Base-by-base conservation (phyloP, 2,329 filamentous ascomycete species). In the Verticillium longisporum region DNA sequence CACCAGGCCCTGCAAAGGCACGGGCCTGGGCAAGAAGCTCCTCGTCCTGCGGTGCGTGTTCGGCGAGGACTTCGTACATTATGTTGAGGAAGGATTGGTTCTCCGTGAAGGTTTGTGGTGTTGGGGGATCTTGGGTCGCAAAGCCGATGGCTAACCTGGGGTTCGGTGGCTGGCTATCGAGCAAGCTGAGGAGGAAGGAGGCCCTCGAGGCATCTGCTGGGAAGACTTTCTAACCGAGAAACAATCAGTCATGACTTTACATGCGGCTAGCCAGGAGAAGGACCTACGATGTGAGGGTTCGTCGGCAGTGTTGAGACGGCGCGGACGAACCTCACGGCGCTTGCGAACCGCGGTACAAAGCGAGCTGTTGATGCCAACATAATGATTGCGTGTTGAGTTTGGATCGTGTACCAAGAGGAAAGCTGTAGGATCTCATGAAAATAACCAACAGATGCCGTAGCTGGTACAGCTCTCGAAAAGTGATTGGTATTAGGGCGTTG, bases 41-140 rank as follows among this genome's bases (percentile, higher is more conserved):
- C 4, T 83, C 81, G 61, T 89, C 87, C n/a, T 80, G 65, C 55
- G 80, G 75, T 3, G 84, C 86, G 64, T 88, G 74, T 60, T 81
- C 74, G 2, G 73, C 70, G 21, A 89, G 75, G 1, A 88, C 83
- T 15, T 83, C 75, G 67, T 85, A 79, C 26, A 89, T 77, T 58
- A 88, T 82, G 10, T 74, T 68, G n/a, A 86, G 69, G 69, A 90
- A 90, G 26, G 74, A 72, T 10, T 74, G 78, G 69, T 89, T 90
- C 68, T 84, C 81, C 26, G 71, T 75, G 68, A 90, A 87, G 26
- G 83, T 81, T 45, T 76, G 73, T 3, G 87, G 84, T 0, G 84
- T 87, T 1, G 86, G 86, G 1, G 86, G 86, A n/a, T 88, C 64
- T 15, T 74, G 67, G 6, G 81, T 83, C 0, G 85, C 83, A 1